phyloP scores from a whole-genome alignment of 1,139 yeast species.

The Saccharomyces hybrid region DNA sequence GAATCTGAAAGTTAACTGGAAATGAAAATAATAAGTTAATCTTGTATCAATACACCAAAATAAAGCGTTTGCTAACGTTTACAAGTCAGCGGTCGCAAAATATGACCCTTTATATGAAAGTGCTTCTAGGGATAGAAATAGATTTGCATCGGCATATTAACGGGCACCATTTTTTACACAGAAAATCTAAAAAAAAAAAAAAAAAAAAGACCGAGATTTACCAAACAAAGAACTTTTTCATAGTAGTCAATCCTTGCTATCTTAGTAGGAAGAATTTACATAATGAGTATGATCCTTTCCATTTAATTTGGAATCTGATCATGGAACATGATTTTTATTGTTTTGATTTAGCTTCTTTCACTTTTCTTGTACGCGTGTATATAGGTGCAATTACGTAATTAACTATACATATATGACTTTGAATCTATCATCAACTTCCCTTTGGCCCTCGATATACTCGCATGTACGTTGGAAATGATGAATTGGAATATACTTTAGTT shows the following conservation, averaged over 20 bases:
- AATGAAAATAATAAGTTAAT: neutral
- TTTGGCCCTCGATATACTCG: constrained; percentile 57
- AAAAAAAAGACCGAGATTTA: neutral
- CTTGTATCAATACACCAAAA: neutral
- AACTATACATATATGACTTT: constrained; percentile 36
- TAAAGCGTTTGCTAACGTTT: neutral
- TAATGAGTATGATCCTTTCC: neutral
- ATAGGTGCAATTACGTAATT: constrained; percentile 1
- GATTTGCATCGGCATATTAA: neutral
- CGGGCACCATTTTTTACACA: neutral
- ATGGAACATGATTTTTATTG: neutral
- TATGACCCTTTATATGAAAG: neutral
- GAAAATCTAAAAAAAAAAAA: neutral
- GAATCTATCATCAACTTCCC: constrained; percentile 57
- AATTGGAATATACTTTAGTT: constrained; percentile 13
- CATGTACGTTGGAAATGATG: constrained; percentile 50
- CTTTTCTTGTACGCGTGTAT: neutral
- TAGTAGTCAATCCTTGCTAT: neutral
- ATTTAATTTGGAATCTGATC: neutral
- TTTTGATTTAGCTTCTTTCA: neutral
- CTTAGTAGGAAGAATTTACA: neutral
- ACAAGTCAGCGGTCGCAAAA: too few species aligned
- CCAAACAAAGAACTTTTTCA: neutral
- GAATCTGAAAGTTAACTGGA: neutral
- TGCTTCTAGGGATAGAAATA: neutral